Conservation (phyloP, 305 asterid species). For the Fraxinus sp. region DNA sequence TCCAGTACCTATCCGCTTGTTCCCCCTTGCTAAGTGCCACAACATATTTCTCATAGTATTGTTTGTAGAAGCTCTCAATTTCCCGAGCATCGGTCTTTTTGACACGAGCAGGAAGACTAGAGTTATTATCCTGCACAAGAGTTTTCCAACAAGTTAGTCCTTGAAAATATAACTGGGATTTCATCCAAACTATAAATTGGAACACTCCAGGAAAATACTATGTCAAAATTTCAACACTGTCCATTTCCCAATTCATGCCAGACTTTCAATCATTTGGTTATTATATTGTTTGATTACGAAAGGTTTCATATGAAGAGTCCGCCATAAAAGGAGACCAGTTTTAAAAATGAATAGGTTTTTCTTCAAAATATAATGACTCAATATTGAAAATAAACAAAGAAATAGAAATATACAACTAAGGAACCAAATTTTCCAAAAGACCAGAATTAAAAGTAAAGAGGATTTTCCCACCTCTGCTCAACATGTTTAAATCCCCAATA, state of each 20-base stretch:
- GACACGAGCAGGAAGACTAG: conserved; percentile 81
- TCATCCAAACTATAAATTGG: background rate
- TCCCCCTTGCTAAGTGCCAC: conserved; percentile 93
- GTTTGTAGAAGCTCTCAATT: conserved; percentile 97
- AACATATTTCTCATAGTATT: conserved; percentile 92
- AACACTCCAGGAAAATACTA: background rate
- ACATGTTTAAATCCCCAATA: background rate
- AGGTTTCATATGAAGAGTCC: background rate
- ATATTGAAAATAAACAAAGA: conserved; percentile 3
- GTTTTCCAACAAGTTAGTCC: conserved; percentile 11
- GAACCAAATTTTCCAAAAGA: background rate
- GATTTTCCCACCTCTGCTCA: background rate
- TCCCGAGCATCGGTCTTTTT: conserved; percentile 98
- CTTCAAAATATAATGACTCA: background rate
- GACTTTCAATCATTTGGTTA: conserved; percentile 1
- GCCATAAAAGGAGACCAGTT: background rate
- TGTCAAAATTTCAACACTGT: background rate
- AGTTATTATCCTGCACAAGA: conserved; percentile 72
- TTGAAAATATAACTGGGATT: background rate
- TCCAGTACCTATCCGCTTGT: conserved; percentile 80
- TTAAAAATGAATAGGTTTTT: background rate
- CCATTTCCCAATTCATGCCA: background rate
- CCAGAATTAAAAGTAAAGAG: background rate
- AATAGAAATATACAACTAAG: conserved; percentile 1
- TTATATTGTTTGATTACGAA: background rate